These are phyloP conservation scores for Venturiaceae sp. DNA, from an alignment of 2,329 filamentous ascomycete species.

Conservation along the genomic window DNA sequence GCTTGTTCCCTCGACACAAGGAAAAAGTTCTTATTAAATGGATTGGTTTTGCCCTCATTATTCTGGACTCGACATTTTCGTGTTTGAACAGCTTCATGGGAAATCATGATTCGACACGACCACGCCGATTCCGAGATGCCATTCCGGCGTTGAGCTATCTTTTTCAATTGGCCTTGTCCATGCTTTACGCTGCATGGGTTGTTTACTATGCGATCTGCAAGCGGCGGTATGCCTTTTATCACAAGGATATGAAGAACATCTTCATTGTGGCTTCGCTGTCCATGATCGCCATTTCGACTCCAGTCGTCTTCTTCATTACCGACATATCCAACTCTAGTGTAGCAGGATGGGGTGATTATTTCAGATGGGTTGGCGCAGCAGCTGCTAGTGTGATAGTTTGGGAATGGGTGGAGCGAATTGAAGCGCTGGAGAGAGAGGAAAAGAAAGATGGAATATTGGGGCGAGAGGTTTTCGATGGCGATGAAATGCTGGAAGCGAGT, in stretches of 20 bases:
- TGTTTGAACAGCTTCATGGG: conserved; percentile 78
- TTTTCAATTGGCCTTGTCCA: conserved; percentile 76
- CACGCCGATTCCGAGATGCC: conserved; percentile 74
- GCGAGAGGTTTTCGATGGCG: conserved; percentile 84
- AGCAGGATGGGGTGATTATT: conserved; percentile 89
- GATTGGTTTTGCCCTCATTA: conserved; percentile 90
- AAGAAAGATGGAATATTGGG: conserved; percentile 89
- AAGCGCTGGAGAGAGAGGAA: conserved; percentile 83
- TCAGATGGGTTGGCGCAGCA: conserved; percentile 90
- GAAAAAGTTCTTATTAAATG: conserved; percentile 99
- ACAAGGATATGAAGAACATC: conserved; percentile 84
- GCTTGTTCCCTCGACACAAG: conserved; percentile 88
- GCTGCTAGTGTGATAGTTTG: conserved; percentile 94
- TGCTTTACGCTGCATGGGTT: conserved; percentile 88
- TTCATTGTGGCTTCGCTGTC: conserved; percentile 71
- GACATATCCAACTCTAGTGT: conserved; percentile 81
- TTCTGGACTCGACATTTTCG: conserved; percentile 82
- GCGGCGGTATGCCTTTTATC: conserved; percentile 82
- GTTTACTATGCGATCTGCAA: conserved; percentile 91
- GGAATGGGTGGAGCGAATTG: conserved; percentile 96
- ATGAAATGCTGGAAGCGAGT: conserved; percentile 74
- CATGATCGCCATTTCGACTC: conserved; percentile 72
- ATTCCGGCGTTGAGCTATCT: conserved; percentile 86
- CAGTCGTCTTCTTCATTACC: conserved; percentile 85
- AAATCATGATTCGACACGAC: conserved; percentile 45